Percentiles rank a stretch among this genome's conserved stretches.
Evolutionary conservation across 768 basidiomycete genomes (phyloP).

Genomic region (Mycena chlorophos): DNA sequence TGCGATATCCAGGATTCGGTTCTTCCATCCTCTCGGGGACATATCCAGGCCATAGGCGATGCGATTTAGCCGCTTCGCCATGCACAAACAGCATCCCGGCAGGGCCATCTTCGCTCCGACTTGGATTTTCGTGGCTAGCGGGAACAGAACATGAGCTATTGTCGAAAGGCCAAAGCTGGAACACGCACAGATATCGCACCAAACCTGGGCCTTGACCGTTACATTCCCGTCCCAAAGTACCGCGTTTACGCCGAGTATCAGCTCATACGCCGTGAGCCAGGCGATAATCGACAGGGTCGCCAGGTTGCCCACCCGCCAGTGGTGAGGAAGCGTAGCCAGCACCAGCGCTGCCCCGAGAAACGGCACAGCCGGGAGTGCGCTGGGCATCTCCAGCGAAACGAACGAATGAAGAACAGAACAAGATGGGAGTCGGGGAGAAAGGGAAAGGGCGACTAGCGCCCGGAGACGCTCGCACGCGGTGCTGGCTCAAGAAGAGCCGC

Average conservation of each 20-base stretch:
- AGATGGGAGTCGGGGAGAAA: not conserved
- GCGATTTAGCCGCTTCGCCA: constrained; percentile 30
- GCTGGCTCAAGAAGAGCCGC: too few relatives aligned
- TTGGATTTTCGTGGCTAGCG: constrained; percentile 30
- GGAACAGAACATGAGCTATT: not conserved
- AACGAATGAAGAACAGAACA: not conserved
- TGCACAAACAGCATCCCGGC: constrained; percentile 28
- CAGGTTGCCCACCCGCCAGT: not conserved
- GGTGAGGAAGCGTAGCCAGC: not conserved
- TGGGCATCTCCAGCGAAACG: not conserved
- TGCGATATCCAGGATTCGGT: constrained; percentile 10
- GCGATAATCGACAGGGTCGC: not conserved
- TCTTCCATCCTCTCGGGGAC: constrained; percentile 24
- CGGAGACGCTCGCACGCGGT: not conserved
- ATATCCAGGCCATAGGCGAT: constrained; percentile 24
- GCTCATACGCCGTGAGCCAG: not conserved
- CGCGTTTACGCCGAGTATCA: not conserved
- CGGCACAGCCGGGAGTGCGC: not conserved
- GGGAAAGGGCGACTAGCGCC: not conserved
- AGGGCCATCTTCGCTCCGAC: constrained; percentile 28
- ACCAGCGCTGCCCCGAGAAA: not conserved
- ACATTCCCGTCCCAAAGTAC: not conserved
- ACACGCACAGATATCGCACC: constrained; percentile 2
- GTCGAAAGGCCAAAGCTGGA: not conserved
- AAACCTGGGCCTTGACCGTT: not conserved